Percentiles rank a stretch among this genome's conserved stretches.
These are phyloP conservation scores for Ilyonectria sp. DNA, from an alignment of 2,329 filamentous ascomycete genomes.

Conservation along the genomic window DNA sequence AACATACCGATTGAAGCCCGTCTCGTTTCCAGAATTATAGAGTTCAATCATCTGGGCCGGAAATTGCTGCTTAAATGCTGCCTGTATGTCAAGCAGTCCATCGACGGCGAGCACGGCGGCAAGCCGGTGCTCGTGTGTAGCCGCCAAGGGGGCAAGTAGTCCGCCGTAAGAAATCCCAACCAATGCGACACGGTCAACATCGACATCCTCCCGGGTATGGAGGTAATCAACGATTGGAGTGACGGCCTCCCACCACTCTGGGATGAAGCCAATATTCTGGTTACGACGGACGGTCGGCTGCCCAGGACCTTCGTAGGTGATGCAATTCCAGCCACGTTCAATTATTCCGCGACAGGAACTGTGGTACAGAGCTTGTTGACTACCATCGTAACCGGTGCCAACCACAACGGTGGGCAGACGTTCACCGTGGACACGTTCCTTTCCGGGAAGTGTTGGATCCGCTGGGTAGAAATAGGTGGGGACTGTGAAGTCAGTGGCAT, in stretches of 20 bases:
- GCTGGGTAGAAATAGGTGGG: conserved; percentile 52
- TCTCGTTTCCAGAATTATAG: conserved; percentile 14
- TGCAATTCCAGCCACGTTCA: conserved; percentile 55
- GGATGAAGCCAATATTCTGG: conserved; percentile 28
- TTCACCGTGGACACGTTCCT: background rate
- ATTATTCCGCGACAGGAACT: conserved; percentile 51
- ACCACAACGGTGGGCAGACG: conserved; percentile 56
- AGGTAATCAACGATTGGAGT: conserved; percentile 28
- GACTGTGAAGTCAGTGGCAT: conserved; percentile 50
- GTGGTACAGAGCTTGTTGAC: conserved; percentile 61
- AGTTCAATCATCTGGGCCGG: conserved; percentile 15
- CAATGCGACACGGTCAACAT: conserved; percentile 19
- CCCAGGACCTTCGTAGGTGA: conserved; percentile 29
- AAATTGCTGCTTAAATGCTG: conserved; percentile 4
- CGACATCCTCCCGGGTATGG: conserved; percentile 15
- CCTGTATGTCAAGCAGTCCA: conserved; percentile 25
- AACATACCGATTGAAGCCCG: conserved; percentile 19
- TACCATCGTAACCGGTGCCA: conserved; percentile 58
- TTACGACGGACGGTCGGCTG: conserved; percentile 30
- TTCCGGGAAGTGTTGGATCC: background rate
- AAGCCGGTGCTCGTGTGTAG: conserved; percentile 30
- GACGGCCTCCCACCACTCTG: conserved; percentile 30
- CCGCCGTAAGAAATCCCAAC: conserved; percentile 26
- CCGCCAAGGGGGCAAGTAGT: conserved; percentile 43
- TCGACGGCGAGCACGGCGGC: conserved; percentile 29